These are phyloP conservation scores for Annulohypoxylon moriforme DNA, from an alignment of 495 filamentous ascomycete genomes.

Conservation along the genomic window DNA sequence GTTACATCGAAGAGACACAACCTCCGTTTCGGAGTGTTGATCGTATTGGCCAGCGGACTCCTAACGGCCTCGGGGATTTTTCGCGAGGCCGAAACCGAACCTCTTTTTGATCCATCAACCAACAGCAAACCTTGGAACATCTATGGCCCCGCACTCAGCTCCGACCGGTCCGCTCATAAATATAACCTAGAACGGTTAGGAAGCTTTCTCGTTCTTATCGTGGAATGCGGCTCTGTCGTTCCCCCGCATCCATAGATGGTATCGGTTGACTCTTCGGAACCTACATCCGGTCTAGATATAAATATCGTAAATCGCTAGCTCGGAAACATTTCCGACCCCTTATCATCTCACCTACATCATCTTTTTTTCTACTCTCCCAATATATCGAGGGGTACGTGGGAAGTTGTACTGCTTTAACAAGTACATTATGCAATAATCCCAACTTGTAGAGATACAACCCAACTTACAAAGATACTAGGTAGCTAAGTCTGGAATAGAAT, in stretches of 20 bases:
- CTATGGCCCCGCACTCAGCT: not conserved
- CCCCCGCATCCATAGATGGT: not conserved
- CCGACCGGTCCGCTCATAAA: not conserved
- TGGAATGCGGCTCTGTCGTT: slow-evolving; percentile 4
- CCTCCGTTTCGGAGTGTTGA: slow-evolving; percentile 12
- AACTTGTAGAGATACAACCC: not conserved
- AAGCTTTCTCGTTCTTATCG: not conserved
- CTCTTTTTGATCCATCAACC: not conserved
- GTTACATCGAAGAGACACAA: slow-evolving; percentile 14
- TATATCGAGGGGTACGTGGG: not conserved
- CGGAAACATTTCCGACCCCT: not conserved
- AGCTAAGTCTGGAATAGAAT: not conserved
- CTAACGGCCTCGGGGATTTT: slow-evolving; percentile 5
- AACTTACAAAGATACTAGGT: not conserved
- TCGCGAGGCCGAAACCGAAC: slow-evolving; percentile 2
- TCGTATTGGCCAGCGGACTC: not conserved
- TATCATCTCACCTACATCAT: not conserved
- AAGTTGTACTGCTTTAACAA: not conserved
- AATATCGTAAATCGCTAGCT: not conserved
- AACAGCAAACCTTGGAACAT: not conserved
- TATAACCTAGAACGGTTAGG: not conserved
- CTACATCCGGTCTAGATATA: not conserved
- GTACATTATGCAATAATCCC: not conserved
- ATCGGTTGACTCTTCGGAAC: not conserved
- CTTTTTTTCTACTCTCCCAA: not conserved